phyloP scores from a whole-genome alignment of 2,329 filamentous ascomycete species.

The Ascochyta pisi region DNA sequence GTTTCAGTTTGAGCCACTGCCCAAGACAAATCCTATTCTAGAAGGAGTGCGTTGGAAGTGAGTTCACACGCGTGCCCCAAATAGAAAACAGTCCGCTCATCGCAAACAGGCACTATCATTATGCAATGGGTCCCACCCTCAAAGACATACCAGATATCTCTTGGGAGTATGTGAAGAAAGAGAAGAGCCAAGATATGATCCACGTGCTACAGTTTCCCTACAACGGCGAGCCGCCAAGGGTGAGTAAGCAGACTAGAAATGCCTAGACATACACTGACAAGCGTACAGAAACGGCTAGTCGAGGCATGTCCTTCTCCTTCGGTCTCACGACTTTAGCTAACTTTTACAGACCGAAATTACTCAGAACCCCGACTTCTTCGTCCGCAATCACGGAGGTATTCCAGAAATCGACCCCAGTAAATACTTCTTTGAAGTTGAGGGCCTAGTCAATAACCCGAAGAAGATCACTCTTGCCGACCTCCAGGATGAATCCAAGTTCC shows the following conservation, averaged over 20 bases:
- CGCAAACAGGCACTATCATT: slow-evolving; percentile 47
- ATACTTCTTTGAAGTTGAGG: slow-evolving; percentile 64
- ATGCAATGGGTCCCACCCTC: slow-evolving; percentile 51
- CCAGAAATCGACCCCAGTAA: slow-evolving; percentile 67
- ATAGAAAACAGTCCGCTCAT: slow-evolving; percentile 2
- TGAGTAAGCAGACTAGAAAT: slow-evolving; percentile 13
- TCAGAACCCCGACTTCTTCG: slow-evolving; percentile 68
- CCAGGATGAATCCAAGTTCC: slow-evolving; percentile 66
- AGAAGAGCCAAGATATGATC: slow-evolving; percentile 57
- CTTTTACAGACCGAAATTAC: slow-evolving; percentile 60
- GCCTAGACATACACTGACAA: slow-evolving; percentile 15
- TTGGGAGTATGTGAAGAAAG: slow-evolving; percentile 54
- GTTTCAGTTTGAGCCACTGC: slow-evolving; percentile 53
- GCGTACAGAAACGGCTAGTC: slow-evolving; percentile 58
- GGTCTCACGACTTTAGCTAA: slow-evolving; percentile 12
- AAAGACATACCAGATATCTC: slow-evolving; percentile 62
- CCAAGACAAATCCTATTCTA: slow-evolving; percentile 53
- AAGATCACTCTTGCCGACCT: slow-evolving; percentile 66
- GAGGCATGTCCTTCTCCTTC: slow-evolving; percentile 36
- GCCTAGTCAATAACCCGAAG: slow-evolving; percentile 66
- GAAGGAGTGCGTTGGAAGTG: slow-evolving; percentile 56
- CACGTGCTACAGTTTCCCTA: slow-evolving; percentile 57
- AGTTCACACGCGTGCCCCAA: neutral
- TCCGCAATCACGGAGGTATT: slow-evolving; percentile 75
- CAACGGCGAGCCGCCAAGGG: slow-evolving; percentile 54